phyloP scores from a whole-genome alignment of 2,329 filamentous ascomycete genomes.

The Cordyceps fumosorosea region DNA sequence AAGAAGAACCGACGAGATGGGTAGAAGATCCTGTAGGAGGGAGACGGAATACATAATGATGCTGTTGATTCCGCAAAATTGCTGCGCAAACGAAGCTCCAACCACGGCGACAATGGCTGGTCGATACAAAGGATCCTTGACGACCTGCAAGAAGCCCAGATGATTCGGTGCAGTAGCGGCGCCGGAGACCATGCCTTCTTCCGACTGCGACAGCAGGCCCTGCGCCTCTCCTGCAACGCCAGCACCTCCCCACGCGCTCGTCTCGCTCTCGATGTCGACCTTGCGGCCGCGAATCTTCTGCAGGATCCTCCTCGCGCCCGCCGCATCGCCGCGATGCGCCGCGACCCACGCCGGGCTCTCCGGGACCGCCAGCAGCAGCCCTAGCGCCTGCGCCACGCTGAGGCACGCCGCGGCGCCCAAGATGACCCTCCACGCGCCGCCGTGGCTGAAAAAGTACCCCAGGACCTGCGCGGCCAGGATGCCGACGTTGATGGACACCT shows the following conservation, averaged over 20 bases:
- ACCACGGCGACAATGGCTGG: conserved; percentile 76
- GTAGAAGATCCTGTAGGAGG: conserved; percentile 72
- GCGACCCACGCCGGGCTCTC: conserved; percentile 89
- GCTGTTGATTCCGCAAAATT: conserved; percentile 90
- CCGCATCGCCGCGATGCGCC: conserved; percentile 49
- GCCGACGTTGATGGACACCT: conserved; percentile 88
- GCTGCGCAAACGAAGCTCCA: conserved; percentile 87
- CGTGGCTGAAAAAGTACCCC: conserved; percentile 81
- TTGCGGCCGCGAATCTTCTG: conserved; percentile 67
- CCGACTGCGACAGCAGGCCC: conserved; percentile 49
- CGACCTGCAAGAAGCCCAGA: conserved; percentile 58
- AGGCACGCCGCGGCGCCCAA: conserved; percentile 66
- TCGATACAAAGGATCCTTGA: conserved; percentile 60
- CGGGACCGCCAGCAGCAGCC: conserved; percentile 70
- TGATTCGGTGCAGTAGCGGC: conserved; percentile 26
- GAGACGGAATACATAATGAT: conserved; percentile 98
- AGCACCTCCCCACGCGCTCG: conserved; percentile 48
- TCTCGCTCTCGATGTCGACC: conserved; percentile 67
- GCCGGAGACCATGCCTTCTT: conserved; percentile 14
- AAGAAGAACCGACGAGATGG: conserved; percentile 72
- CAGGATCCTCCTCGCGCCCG: conserved; percentile 59
- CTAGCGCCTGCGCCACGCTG: conserved; percentile 59
- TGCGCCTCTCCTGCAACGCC: conserved; percentile 55
- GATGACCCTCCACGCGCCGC: conserved; percentile 75
- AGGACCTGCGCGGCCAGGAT: conserved; percentile 78